A percentile compares a stretch with the other conserved stretches of the same genome.
Conservation (phyloP, 257 asterid species). For the Agastache rugosa region DNA sequence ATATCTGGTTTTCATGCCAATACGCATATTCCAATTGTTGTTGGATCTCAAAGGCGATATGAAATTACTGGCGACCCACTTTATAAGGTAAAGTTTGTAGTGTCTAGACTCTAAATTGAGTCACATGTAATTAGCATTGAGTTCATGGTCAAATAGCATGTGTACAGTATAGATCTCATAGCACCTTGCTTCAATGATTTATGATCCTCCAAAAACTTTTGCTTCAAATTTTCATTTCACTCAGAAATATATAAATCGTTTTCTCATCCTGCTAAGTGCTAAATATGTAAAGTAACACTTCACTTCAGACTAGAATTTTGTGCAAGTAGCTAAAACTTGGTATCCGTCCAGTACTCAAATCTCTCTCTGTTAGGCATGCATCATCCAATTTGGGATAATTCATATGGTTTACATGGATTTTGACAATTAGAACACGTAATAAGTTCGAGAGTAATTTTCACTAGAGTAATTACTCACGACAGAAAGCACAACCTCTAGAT, state of each 20-base stretch:
- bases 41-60: constrained; percentile 91
- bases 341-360: not conserved
- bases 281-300: not conserved
- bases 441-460: not conserved
- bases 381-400: not conserved
- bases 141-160: constrained; percentile 6
- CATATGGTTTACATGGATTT: not conserved
- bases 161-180: not conserved
- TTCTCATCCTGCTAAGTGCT: not conserved
- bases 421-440: not conserved
- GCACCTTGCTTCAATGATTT: not conserved
- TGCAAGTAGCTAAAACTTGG: not conserved
- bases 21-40: constrained; percentile 89
- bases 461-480: not conserved
- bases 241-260: not conserved
- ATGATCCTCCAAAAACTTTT: not conserved
- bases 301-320: not conserved
- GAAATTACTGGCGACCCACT: constrained; percentile 93
- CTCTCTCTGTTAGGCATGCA: not conserved
- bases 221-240: constrained; percentile 2
- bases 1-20: constrained; percentile 85
- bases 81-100: constrained; percentile 59
- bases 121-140: constrained; percentile 9
- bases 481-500: not conserved
- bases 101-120: constrained; percentile 26